Evolutionary conservation across 169 alveolate genomes (phyloP).

Genomic region (Eimeria tenella): DNA sequence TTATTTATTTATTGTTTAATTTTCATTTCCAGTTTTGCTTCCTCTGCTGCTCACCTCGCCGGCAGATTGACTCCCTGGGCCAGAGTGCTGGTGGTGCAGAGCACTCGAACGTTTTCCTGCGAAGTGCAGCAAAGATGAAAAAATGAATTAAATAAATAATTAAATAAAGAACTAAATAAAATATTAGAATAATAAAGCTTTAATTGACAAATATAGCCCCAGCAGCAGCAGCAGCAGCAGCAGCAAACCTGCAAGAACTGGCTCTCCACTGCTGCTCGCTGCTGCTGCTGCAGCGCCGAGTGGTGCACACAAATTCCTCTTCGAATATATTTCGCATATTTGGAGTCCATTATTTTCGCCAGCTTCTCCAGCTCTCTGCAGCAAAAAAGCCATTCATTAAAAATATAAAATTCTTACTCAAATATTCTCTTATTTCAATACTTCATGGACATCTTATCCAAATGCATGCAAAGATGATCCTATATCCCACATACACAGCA

Average conservation of each 20-base stretch:
- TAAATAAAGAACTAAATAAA: too few relatives aligned
- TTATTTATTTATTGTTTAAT: background rate
- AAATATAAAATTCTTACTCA: too few relatives aligned
- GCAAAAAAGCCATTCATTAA: too few relatives aligned
- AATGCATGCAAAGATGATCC: background rate
- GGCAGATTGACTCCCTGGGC: constrained; percentile 99
- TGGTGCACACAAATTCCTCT: constrained; percentile 98
- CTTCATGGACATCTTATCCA: background rate
- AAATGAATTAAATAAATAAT: too few relatives aligned
- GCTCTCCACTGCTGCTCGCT: constrained; percentile 95
- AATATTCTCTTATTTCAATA: too few relatives aligned
- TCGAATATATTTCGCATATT: constrained; percentile 83
- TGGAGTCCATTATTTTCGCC: background rate
- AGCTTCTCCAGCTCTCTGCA: background rate
- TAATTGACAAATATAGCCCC: too few relatives aligned
- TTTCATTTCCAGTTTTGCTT: background rate
- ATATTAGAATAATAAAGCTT: too few relatives aligned
- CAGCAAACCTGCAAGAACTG: constrained; percentile 87
- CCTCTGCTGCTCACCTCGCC: constrained; percentile 85
- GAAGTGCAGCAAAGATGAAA: background rate
- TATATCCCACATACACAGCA: too few relatives aligned
- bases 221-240: background rate
- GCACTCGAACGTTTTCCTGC: constrained; percentile 92
- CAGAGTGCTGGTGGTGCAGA: constrained; percentile 97
- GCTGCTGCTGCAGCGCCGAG: constrained; percentile 95